phyloP scores from a whole-genome alignment of 441 rosid species.

The Arabidopsis lyrata region DNA sequence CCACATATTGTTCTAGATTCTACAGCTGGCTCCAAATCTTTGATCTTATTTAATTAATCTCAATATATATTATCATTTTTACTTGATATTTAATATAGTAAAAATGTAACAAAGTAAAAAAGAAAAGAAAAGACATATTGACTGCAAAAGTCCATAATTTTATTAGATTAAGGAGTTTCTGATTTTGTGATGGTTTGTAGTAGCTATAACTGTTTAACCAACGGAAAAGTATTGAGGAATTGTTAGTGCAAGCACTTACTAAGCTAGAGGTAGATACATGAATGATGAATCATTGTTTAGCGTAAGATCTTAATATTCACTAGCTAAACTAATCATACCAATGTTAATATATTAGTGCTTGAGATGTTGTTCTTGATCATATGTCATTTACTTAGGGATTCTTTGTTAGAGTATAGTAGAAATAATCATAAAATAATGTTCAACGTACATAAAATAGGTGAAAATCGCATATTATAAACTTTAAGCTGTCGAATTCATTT shows the following conservation, averaged over 20 bases:
- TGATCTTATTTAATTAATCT: slow-evolving; percentile 16
- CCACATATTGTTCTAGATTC: slow-evolving; percentile 37
- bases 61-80: background rate
- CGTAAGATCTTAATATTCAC: background rate
- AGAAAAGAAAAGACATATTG: background rate
- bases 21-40: slow-evolving; percentile 36
- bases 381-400: background rate
- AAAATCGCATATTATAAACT: background rate
- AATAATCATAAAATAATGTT: background rate
- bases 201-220: background rate
- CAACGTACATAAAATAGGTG: background rate
- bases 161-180: background rate
- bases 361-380: background rate
- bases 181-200: background rate
- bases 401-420: background rate
- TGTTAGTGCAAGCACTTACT: background rate
- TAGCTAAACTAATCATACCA: background rate
- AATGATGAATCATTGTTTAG: background rate
- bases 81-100: background rate
- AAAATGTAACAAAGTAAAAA: slow-evolving; percentile 10
- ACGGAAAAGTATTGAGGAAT: background rate
- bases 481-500: slow-evolving; percentile 2
- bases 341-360: background rate
- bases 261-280: background rate
- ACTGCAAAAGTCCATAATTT: background rate